Evolutionary conservation across 495 filamentous ascomycete genomes (phyloP).

Genomic region (Hypoxylon rickii): DNA sequence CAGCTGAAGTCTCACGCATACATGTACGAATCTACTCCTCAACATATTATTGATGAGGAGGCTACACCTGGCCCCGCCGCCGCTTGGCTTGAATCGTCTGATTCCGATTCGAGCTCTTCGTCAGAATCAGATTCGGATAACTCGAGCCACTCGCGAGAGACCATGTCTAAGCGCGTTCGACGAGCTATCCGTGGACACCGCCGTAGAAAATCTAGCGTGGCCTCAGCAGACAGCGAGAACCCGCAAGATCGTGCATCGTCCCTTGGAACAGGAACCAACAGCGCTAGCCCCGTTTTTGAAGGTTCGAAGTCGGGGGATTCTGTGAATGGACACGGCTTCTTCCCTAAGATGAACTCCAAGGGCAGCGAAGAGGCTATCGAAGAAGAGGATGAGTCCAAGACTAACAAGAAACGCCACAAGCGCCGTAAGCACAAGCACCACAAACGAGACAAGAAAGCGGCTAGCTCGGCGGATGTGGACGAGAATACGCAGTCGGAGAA

Average conservation of each 20-base stretch:
- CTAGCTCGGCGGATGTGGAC: conserved; percentile 26
- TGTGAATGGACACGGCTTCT: conserved; percentile 29
- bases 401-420: conserved; percentile 37
- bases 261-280: conserved; percentile 43
- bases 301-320: conserved; percentile 41
- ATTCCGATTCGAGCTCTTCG: conserved; percentile 62
- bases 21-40: conserved; percentile 87
- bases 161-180: conserved; percentile 73
- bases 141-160: conserved; percentile 69
- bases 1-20: conserved; percentile 92
- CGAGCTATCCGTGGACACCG: conserved; percentile 67
- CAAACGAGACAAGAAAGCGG: conserved; percentile 39
- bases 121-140: conserved; percentile 69
- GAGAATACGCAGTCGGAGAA: conserved; percentile 33
- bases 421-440: conserved; percentile 41
- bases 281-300: conserved; percentile 37
- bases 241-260: conserved; percentile 43
- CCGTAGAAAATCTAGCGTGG: conserved; percentile 73
- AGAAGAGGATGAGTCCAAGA: conserved; percentile 41
- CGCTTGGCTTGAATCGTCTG: conserved; percentile 74
- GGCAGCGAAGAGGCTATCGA: conserved; percentile 46
- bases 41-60: conserved; percentile 87
- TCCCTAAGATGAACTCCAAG: conserved; percentile 30
- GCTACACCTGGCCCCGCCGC: conserved; percentile 82
- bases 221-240: conserved; percentile 63